These are phyloP conservation scores for Noccaea caerulescens DNA, from an alignment of 345 rosid genomes.

Conservation along the genomic window DNA sequence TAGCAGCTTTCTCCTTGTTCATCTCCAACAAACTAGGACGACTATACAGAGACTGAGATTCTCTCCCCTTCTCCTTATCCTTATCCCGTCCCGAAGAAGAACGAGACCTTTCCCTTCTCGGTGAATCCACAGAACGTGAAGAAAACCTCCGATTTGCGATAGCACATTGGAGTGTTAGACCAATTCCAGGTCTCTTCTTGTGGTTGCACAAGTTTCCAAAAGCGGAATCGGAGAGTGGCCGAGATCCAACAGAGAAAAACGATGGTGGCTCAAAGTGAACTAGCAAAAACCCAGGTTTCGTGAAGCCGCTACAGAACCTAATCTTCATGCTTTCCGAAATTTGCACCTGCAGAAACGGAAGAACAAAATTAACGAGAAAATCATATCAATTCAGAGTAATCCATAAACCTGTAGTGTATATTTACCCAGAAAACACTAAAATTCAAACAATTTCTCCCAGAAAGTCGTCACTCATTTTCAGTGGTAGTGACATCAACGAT, in stretches of 20 bases:
- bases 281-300: constrained; percentile 60
- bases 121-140: constrained; percentile 51
- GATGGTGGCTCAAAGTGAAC: constrained; percentile 65
- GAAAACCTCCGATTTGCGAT: constrained; percentile 54
- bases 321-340: constrained; percentile 51
- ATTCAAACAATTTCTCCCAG: constrained; percentile 1
- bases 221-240: constrained; percentile 35
- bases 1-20: constrained; percentile 71
- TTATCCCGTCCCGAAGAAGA: constrained; percentile 34
- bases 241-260: constrained; percentile 41
- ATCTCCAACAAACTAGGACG: constrained; percentile 72
- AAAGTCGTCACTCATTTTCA: not conserved
- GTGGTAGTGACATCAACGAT: constrained; percentile 1
- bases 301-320: constrained; percentile 55
- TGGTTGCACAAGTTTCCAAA: constrained; percentile 43
- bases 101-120: constrained; percentile 42
- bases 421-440: constrained; percentile 7
- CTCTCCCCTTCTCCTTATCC: constrained; percentile 46
- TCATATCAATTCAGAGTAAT: not conserved
- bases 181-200: constrained; percentile 42
- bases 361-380: constrained; percentile 8
- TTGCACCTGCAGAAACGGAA: constrained; percentile 10
- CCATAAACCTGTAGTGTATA: not conserved
- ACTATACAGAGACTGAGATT: constrained; percentile 57
- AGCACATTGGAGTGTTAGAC: constrained; percentile 47